Conservation (phyloP, 176 grass and related monocot genomes). For the Dactylis glomerata region DNA sequence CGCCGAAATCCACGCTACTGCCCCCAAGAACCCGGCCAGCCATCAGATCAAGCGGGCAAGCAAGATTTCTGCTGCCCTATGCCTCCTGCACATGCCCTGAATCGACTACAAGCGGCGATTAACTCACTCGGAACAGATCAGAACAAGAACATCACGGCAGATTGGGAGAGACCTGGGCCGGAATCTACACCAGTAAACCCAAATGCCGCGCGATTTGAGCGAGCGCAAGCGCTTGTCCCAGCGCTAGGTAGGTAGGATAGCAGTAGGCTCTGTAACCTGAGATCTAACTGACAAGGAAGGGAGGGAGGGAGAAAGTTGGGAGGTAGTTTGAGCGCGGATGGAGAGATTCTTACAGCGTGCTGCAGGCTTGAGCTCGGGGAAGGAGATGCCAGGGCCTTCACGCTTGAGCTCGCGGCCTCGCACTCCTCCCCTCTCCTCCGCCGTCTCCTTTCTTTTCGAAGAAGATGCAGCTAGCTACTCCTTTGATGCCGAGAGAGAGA, state of each 20-base stretch:
- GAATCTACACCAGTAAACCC: neutral
- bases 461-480: neutral
- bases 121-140: neutral
- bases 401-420: neutral
- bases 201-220: constrained; percentile 16
- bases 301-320: neutral
- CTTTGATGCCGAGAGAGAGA: constrained; percentile 10
- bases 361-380: constrained; percentile 3
- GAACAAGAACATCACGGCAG: neutral
- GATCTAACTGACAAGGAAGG: constrained; percentile 12
- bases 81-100: neutral
- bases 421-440: neutral
- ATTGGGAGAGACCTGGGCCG: neutral
- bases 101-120: neutral
- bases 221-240: neutral
- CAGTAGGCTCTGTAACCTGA: neutral
- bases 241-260: neutral
- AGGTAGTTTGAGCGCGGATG: neutral
- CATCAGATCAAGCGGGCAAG: neutral
- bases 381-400: neutral
- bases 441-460: neutral
- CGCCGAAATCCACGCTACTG: constrained; percentile 10
- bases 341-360: constrained; percentile 29
- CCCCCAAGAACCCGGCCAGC: neutral
- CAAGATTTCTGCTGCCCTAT: no score